A percentile compares a stretch with the other conserved stretches of the same genome.
Conservation (phyloP, 805 yeast genomes). For the Candida boidinii region DNA sequence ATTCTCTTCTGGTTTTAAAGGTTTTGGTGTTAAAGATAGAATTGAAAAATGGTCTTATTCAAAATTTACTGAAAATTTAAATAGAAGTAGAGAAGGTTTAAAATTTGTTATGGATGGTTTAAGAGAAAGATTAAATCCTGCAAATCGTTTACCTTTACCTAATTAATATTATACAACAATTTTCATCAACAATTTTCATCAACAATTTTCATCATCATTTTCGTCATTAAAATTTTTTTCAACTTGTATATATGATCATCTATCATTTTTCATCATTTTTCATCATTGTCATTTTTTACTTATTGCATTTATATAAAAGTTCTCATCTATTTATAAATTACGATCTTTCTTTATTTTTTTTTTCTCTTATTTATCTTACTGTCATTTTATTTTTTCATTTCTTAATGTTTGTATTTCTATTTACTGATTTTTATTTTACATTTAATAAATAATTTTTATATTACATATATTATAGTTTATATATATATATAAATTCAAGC, state of each 20-base stretch:
- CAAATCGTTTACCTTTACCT: no score
- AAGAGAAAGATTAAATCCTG: slow-evolving; percentile 14
- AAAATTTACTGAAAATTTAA: slow-evolving; percentile 59
- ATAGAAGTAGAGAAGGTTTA: slow-evolving; percentile 64
- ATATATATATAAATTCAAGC: slow-evolving; percentile 33
- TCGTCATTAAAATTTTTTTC: no score
- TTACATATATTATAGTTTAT: no score
- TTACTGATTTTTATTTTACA: not conserved
- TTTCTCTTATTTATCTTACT: not conserved
- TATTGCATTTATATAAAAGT: slow-evolving; percentile 1
- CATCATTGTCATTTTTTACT: not conserved
- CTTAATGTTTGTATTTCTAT: not conserved
- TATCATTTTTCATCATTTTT: no score
- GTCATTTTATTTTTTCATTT: not conserved
- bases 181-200: no score
- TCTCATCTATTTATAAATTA: not conserved
- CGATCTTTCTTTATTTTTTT: not conserved
- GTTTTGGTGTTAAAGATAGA: slow-evolving; percentile 52
- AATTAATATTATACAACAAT: no score
- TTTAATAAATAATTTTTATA: not conserved
- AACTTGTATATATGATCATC: no score
- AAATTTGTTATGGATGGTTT: slow-evolving; percentile 59
- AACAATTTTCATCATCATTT: no score
- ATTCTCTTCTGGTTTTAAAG: slow-evolving; percentile 60
- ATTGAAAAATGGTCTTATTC: slow-evolving; percentile 79